These are phyloP conservation scores for Fomitopsis betulina DNA, from an alignment of 1,284 basidiomycete genomes.

Conservation along the genomic window DNA sequence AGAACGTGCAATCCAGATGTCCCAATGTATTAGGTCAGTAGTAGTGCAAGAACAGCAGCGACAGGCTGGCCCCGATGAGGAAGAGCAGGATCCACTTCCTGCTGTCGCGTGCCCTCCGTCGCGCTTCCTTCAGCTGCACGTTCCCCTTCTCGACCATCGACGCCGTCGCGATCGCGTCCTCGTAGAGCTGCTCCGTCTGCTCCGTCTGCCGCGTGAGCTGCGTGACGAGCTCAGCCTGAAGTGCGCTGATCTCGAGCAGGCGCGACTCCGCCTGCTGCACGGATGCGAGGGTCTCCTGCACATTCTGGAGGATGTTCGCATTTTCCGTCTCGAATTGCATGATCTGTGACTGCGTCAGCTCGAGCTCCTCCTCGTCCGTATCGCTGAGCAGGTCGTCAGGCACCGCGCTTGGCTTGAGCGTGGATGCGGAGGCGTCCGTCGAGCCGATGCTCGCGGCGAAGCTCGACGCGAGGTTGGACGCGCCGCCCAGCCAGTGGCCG, in stretches of 20 bases:
- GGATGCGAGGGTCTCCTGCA: conserved; percentile 80
- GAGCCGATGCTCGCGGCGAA: conserved; percentile 63
- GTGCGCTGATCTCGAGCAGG: conserved; percentile 82
- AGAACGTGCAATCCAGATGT: conserved; percentile 2
- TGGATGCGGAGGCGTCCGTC: conserved; percentile 25
- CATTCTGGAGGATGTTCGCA: conserved; percentile 74
- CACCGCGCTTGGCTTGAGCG: conserved; percentile 17
- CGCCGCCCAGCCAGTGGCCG: conserved; percentile 61
- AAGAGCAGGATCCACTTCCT: conserved; percentile 83
- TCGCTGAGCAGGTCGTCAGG: conserved; percentile 43
- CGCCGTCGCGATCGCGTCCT: conserved; percentile 83
- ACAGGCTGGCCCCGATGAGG: conserved; percentile 81
- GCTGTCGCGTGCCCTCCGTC: conserved; percentile 76
- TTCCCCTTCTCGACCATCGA: conserved; percentile 86
- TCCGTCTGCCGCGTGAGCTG: conserved; percentile 89
- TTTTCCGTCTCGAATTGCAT: conserved; percentile 90
- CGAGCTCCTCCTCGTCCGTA: conserved; percentile 66
- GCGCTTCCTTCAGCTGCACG: conserved; percentile 78
- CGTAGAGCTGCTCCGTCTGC: conserved; percentile 82
- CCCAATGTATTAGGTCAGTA: conserved; percentile 41
- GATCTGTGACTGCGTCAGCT: conserved; percentile 80
- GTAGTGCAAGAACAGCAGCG: conserved; percentile 83
- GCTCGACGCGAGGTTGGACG: conserved; percentile 50
- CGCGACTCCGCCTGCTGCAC: conserved; percentile 87
- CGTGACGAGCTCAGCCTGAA: conserved; percentile 84